Evolutionary conservation across 2,329 filamentous ascomycete species (phyloP), one percentile per base, ranked within the genome.

Genomic region (Ilyonectria mors-panacis): DNA sequence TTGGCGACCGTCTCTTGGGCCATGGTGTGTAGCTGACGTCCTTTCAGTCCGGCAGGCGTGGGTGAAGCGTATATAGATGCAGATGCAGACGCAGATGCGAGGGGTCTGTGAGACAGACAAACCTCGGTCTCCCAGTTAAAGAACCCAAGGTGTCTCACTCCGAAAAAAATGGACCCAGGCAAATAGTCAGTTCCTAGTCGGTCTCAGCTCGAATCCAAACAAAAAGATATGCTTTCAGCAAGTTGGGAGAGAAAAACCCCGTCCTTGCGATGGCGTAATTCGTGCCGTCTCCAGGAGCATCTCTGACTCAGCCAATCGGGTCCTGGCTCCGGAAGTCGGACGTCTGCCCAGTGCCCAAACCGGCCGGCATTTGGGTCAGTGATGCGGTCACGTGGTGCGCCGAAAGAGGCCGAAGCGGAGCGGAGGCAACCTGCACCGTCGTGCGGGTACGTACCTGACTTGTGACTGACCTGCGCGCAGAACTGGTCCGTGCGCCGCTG

Each of bases 241-340:
- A 68, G 67, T 74, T 68, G 65, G 59, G 13, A 28, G 53, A 67
- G 53, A 63, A 66, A 74, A 64, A 63, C 63, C 65, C 66, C 57
- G 67, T 71, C 42, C 66, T 66, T 70, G 67, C 66, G 70, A 75
- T 76, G 74, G 74, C 74, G 74, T 73, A 75, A 76, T 76, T 76
- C 74, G 72, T 39, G 50, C 59, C 67, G 66, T 71, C 54, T 59
- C 69, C 70, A 70, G 65, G 65, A 48, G 42, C 37, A 51, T 50
- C 23, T 35, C 19, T 74, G 73, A 70, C 67, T 76, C 72, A 75
- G 64, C 74, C 74, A 76, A 76, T 76, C 51, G 53, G 63, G 45
- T 28, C 50, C 50, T 44, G 56, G 50, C 5, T 44, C 63, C 63
- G 63, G 63, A 55, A 39, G 55, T 60, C 66, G 68, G 57, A 67